Base-by-base conservation (phyloP, 768 basidiomycete species). In the Boletellus ananas region DNA sequence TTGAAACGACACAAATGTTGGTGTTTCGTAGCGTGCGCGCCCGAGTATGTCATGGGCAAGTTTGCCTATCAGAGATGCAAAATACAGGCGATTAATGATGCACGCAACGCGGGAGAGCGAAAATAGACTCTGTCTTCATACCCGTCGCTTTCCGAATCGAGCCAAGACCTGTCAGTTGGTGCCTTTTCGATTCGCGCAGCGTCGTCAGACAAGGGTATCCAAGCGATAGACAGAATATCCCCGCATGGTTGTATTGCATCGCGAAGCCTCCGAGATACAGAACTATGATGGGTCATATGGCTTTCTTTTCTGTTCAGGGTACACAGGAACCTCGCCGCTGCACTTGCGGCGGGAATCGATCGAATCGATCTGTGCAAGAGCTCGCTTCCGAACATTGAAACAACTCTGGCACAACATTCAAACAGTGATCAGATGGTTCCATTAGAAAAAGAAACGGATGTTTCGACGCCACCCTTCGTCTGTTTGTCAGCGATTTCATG, bases 231-330 rank as follows among this genome's bases (percentile, higher is more conserved):
- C 9, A 31, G 37, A 50, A 33, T 47, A 59, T 52, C 60, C 58
- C 53, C 53, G 33, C 55, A 60, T 58, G 62, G 63, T 42, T 51
- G 61, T 52, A 62, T 65, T 65, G 34, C 40, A 39, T 47, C 35
- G 41, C 46, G 25, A 48, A 31, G 23, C 44, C 21, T 49, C 50
- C 8, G 43, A 41, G 25, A 43, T 27, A 38, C 37, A 42, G 18
- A 35, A 45, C 31, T 34, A 29, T 46, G 34, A 25, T 44, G 31
- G 45, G 12, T 20, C 38, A 35, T 29, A 29, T 33, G n/a, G 34
- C 4, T 11, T 21, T 21, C 11, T 45, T 35, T 41, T 45, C 40
- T 49, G 48, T 51, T 10, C 29, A 29, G 29, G 29, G 29, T 10
- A 29, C 29, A 29, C 29, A 41, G 37, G 47, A 45, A 42, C 13